Evolutionary conservation across 345 rosid species (phyloP), one percentile per base, ranked within the genome.

Genomic region (Jatropha curcas): DNA sequence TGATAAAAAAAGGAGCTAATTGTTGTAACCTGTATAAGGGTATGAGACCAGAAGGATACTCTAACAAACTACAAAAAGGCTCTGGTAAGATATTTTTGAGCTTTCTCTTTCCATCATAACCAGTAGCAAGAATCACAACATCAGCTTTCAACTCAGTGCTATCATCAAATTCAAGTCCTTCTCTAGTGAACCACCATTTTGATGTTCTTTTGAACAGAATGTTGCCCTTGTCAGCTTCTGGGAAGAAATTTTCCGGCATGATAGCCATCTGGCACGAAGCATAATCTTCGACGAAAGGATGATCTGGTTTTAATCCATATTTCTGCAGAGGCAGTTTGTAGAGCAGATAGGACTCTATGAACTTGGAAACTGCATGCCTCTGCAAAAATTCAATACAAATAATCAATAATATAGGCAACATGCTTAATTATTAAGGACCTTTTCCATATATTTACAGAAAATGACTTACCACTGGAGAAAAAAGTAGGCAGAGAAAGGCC

Each of bases 231-330:
- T 90, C 95, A 5, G 91, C 97, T 79, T 94, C 93, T 0, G 84
- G 58, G 76, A 92, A 94, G 83, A 94, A 94, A 13, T 80, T 86
- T 5, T 87, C 88, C 0, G 98, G 98, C 75, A 90, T 41, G 71
- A 94, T 88, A 1, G 97, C 97, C 97, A 90, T 92, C 77, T 94
- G 98, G 75, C 97, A 92, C n/a, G 97, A 88, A n/a, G 97, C 93
- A 37, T 88, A 89, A 79, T 92, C 98, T 75, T 92, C 97, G 19
- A 86, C 87, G 60, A 94, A 94, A 2, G 91, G 79, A 85, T 94
- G 98, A 37, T 92, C 86, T 1, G 97, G 98, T 79, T 79, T 92
- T 60, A 94, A 72, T 57, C 95, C 97, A 68, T 89, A 88, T 76
- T 88, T 94, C 43, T 76, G 62, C 60, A 94, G 68, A 14, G 97